Base-by-base conservation (phyloP, 805 yeast species). In the Hagleromyces aurorensis region DNA sequence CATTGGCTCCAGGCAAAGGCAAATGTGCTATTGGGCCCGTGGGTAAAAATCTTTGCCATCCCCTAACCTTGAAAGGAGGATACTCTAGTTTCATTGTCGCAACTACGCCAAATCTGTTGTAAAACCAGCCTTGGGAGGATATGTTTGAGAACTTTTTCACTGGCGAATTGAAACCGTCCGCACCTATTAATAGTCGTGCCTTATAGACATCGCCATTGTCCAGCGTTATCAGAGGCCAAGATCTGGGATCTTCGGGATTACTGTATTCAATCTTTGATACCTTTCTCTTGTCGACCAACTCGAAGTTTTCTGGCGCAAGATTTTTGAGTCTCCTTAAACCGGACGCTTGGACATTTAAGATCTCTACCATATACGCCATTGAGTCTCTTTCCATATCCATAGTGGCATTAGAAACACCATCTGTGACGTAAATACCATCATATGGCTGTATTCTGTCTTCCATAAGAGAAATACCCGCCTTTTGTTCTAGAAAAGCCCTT, bases 111-210 rank as follows among this genome's bases (percentile, higher is more conserved):
- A 77, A 83, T 27, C 84, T 68, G 43, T 78, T 66, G 57, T 91
- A 91, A 28, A 71, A 72, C 97, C 97, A 91, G 10, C 98, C 98
- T 27, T 94, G 69, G 2, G 93, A 73, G 49, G 76, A 78, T 32
- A 91, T 86, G 2, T 72, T 75, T 0, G 96, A 79, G 48, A 70
- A 87, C 39, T 70, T 67, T 27, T 96, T 69, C 5, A 82, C 97
- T 0, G 96, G 96, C 1, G 96, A 86, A 54, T 86, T 84, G 54
- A 76, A 85, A 1, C 98, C 98, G 54, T 91, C 98, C 21, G 96
- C 94, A 6, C 98, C 98, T 10, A 91, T 73, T 13, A 87, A 62
- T n/a, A 87, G 63, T 32, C 95, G 66, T 0, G 94, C 70, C 46
- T 72, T 70, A 29, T 78, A 64, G 8, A 49, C 40, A 9, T 70